Conservation (phyloP, 345 rosid species). For the Eucalyptus tenuipes region DNA sequence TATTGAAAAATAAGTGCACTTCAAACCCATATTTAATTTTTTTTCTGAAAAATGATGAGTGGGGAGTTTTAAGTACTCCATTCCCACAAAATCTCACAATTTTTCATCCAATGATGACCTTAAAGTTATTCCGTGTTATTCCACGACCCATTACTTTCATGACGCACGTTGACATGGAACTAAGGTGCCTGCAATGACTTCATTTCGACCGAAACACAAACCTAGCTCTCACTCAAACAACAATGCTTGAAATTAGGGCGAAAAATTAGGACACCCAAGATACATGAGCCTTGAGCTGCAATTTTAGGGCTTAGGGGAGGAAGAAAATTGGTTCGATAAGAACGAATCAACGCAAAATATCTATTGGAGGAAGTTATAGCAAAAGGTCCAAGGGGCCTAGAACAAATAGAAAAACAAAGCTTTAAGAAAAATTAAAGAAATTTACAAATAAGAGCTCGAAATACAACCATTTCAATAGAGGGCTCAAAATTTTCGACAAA, state of each 20-base stretch:
- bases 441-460: too few relatives aligned
- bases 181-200: neutral
- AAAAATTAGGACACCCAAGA: neutral
- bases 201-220: neutral
- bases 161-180: neutral
- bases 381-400: neutral
- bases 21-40: too few relatives aligned
- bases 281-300: neutral
- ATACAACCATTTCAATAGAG: fast-evolving
- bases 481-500: too few relatives aligned
- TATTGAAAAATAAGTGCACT: neutral
- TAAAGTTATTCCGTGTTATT: neutral
- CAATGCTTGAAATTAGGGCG: neutral
- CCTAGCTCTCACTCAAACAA: neutral
- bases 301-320: neutral
- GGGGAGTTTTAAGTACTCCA: neutral
- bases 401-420: neutral
- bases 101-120: neutral
- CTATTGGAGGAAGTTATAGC: neutral
- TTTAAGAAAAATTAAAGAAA: neutral
- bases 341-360: neutral
- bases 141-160: neutral
- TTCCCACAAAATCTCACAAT: neutral
- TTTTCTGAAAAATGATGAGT: neutral
- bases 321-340: neutral